Evolutionary conservation across 2,329 filamentous ascomycete species (phyloP).

Genomic region (Niveomyces coronatus): DNA sequence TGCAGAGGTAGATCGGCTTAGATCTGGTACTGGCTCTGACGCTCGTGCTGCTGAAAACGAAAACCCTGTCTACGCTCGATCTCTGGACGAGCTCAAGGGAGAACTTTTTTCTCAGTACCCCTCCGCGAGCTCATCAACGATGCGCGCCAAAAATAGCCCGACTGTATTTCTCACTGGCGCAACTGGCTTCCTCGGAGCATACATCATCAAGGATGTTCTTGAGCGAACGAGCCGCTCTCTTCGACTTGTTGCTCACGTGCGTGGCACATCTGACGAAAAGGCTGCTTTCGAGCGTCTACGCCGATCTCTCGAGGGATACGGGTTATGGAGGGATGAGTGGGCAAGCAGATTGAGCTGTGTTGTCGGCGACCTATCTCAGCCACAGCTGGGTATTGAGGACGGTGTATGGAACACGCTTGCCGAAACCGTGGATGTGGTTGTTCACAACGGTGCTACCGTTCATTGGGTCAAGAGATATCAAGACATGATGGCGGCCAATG

Average conservation of each 20-base stretch:
- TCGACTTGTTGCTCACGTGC: slow-evolving; percentile 60
- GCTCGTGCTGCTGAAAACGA: slow-evolving; percentile 25
- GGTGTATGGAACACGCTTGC: slow-evolving; percentile 54
- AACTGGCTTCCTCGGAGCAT: slow-evolving; percentile 68
- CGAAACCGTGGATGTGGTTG: slow-evolving; percentile 57
- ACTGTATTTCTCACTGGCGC: slow-evolving; percentile 80
- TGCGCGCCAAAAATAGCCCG: slow-evolving; percentile 19
- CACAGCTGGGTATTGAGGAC: slow-evolving; percentile 61
- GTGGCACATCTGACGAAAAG: slow-evolving; percentile 48
- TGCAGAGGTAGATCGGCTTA: slow-evolving; percentile 21
- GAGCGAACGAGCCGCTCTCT: slow-evolving; percentile 31
- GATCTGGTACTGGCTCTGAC: slow-evolving; percentile 13
- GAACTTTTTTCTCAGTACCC: slow-evolving; percentile 39
- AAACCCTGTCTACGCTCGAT: slow-evolving; percentile 42
- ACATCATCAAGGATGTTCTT: slow-evolving; percentile 66
- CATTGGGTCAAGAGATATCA: slow-evolving; percentile 78
- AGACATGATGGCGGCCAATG: slow-evolving; percentile 62
- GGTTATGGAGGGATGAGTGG: slow-evolving; percentile 69
- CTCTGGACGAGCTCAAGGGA: slow-evolving; percentile 38
- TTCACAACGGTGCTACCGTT: slow-evolving; percentile 74
- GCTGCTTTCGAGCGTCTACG: slow-evolving; percentile 55
- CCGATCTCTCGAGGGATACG: slow-evolving; percentile 63
- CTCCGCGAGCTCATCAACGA: slow-evolving; percentile 12
- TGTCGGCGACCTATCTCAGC: slow-evolving; percentile 62
- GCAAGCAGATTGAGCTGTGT: slow-evolving; percentile 53